phyloP scores from a whole-genome alignment of 208 protist genomes.

The Crithidia sp. region DNA sequence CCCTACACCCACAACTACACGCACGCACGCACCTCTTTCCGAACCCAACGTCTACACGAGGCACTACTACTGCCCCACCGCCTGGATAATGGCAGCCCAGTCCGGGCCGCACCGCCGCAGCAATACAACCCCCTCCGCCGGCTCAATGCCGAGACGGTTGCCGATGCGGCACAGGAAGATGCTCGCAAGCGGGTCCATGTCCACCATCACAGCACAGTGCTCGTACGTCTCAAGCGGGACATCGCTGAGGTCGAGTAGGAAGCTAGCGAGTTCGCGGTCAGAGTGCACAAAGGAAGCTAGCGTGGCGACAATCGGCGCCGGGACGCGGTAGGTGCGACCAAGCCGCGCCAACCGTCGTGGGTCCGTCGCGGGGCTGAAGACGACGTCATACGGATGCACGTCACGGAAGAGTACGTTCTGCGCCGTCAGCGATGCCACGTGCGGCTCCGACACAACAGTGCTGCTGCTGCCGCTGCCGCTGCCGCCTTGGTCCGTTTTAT shows the following conservation, averaged over 20 bases:
- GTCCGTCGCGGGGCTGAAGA: slow-evolving; percentile 72
- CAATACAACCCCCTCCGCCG: slow-evolving; percentile 50
- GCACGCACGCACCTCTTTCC: background rate
- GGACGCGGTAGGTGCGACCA: slow-evolving; percentile 62
- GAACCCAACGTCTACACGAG: no score
- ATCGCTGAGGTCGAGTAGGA: slow-evolving; percentile 69
- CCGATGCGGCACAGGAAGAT: slow-evolving; percentile 80
- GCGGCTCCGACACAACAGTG: background rate
- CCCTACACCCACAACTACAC: no score
- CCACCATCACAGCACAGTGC: slow-evolving; percentile 63
- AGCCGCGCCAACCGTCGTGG: slow-evolving; percentile 48
- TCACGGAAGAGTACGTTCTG: slow-evolving; percentile 51
- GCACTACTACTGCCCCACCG: slow-evolving; percentile 11
- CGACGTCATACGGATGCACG: slow-evolving; percentile 60
- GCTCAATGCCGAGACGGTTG: slow-evolving; percentile 66
- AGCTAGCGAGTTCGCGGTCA: slow-evolving; percentile 65
- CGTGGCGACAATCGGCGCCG: slow-evolving; percentile 57
- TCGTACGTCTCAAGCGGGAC: slow-evolving; percentile 72
- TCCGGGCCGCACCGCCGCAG: slow-evolving; percentile 56
- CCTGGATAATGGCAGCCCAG: slow-evolving; percentile 63
- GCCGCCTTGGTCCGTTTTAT: background rate
- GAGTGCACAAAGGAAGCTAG: slow-evolving; percentile 47
- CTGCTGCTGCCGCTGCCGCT: background rate
- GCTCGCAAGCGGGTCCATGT: slow-evolving; percentile 60
- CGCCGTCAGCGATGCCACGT: slow-evolving; percentile 15